Conservation (phyloP, 1,139 yeast species). For the Saccharomyces uvarum region DNA sequence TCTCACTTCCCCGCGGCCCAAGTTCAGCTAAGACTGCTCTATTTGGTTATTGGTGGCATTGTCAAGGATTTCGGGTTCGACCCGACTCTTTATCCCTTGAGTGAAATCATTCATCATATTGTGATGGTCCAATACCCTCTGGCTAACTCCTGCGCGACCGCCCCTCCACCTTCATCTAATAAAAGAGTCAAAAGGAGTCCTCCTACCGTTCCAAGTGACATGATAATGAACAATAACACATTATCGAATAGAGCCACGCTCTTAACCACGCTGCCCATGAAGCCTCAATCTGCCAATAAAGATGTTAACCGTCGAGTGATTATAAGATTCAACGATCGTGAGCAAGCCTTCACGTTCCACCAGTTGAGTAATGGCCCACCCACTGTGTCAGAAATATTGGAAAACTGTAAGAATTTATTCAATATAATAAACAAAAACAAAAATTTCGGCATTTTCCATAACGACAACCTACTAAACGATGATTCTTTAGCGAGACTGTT, state of each 20-base stretch:
- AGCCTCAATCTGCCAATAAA: conserved; percentile 30
- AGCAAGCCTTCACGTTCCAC: conserved; percentile 30
- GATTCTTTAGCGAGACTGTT: conserved; percentile 24
- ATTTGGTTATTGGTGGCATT: conserved; percentile 59
- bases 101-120: conserved; percentile 57
- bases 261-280: conserved; percentile 27
- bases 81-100: conserved; percentile 47
- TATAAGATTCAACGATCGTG: conserved; percentile 25
- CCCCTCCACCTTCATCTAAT: not conserved
- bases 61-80: conserved; percentile 75
- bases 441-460: conserved; percentile 20
- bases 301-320: conserved; percentile 28
- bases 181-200: not conserved
- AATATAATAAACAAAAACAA: conserved; percentile 16
- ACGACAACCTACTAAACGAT: conserved; percentile 21
- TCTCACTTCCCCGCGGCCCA: conserved; percentile 17
- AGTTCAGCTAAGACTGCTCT: conserved; percentile 32
- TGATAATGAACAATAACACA: not conserved
- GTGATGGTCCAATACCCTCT: conserved; percentile 62
- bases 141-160: conserved; percentile 4
- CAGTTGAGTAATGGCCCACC: conserved; percentile 32
- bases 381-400: conserved; percentile 27
- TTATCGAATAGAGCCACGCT: conserved; percentile 15
- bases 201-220: not conserved
- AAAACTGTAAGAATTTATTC: conserved; percentile 26